These are phyloP conservation scores for Chlamydomonas schloesseri DNA, from an alignment of 139 green algal genomes.

Conservation along the genomic window DNA sequence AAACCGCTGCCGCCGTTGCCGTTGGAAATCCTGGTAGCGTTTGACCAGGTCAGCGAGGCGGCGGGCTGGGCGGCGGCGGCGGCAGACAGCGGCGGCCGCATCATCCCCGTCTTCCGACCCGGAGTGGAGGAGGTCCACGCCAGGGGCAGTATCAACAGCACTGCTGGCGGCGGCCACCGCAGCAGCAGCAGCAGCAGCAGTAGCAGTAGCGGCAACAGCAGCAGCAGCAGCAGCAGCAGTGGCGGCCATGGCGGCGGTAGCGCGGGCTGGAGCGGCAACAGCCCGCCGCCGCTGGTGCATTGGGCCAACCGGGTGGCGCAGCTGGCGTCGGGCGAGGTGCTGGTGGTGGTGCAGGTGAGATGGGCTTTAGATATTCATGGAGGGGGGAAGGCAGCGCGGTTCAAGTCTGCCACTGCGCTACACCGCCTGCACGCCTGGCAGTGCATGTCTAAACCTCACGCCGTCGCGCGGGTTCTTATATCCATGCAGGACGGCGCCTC, in stretches of 20 bases:
- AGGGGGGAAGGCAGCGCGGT: no score
- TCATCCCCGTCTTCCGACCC: not conserved
- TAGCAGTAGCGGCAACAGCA: not conserved
- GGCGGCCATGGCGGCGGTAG: not conserved
- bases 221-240: not conserved
- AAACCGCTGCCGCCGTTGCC: not conserved
- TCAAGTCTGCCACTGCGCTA: no score
- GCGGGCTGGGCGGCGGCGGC: not conserved
- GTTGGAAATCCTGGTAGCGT: not conserved
- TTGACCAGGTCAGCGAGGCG: not conserved
- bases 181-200: not conserved
- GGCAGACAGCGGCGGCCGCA: conserved; percentile 13
- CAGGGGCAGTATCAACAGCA: no score
- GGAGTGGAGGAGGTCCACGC: no score
- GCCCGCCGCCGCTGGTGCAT: not conserved
- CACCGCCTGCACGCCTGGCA: no score
- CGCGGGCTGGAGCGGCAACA: not conserved
- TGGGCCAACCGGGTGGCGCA: not conserved
- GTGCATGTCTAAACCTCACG: no score
- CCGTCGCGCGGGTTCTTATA: no score
- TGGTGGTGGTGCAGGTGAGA: not conserved
- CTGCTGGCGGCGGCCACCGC: not conserved
- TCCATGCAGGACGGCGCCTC: not conserved
- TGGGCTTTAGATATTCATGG: no score
- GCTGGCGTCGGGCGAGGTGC: no score